Percentiles rank a stretch among this genome's conserved stretches.
These are phyloP conservation scores for Linderniella brevidens DNA, from an alignment of 257 asterid genomes.

Conservation along the genomic window DNA sequence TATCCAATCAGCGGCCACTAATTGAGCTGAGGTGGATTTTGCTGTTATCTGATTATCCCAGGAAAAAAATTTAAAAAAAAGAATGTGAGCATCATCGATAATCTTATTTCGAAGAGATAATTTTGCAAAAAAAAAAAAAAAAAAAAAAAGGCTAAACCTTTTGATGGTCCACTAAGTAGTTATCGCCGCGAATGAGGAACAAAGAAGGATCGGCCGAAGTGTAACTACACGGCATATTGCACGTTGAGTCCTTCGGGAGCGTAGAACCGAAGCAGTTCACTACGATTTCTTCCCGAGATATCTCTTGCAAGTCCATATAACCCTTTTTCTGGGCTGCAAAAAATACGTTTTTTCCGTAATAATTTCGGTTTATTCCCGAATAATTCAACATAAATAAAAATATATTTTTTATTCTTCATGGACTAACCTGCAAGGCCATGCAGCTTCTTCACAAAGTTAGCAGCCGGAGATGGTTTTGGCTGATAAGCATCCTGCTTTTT, in stretches of 20 bases:
- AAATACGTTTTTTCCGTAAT: not conserved
- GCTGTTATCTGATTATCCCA: conserved; percentile 41
- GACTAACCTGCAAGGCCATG: conserved; percentile 40
- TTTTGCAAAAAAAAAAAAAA: not conserved
- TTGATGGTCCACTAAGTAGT: conserved; percentile 30
- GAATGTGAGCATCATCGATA: not conserved
- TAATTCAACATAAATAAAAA: not conserved
- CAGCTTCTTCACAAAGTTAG: conserved; percentile 38
- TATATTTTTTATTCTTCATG: not conserved
- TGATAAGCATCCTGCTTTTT: conserved; percentile 23
- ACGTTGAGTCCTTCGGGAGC: conserved; percentile 34
- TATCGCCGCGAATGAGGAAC: conserved; percentile 40
- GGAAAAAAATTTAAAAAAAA: not conserved
- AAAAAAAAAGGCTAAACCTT: conserved; percentile 19
- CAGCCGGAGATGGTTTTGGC: conserved; percentile 33
- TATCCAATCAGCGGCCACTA: conserved; percentile 59
- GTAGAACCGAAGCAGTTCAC: conserved; percentile 32
- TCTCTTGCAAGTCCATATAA: conserved; percentile 34
- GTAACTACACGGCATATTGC: conserved; percentile 37
- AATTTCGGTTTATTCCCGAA: no score
- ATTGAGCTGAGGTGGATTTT: conserved; percentile 29
- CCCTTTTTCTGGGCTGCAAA: conserved; percentile 37
- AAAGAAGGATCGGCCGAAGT: conserved; percentile 47
- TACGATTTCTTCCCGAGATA: conserved; percentile 21
- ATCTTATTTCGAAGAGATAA: not conserved